Conservation (phyloP, 2,329 filamentous ascomycete genomes). For the Sphaerulina vaccinii region DNA sequence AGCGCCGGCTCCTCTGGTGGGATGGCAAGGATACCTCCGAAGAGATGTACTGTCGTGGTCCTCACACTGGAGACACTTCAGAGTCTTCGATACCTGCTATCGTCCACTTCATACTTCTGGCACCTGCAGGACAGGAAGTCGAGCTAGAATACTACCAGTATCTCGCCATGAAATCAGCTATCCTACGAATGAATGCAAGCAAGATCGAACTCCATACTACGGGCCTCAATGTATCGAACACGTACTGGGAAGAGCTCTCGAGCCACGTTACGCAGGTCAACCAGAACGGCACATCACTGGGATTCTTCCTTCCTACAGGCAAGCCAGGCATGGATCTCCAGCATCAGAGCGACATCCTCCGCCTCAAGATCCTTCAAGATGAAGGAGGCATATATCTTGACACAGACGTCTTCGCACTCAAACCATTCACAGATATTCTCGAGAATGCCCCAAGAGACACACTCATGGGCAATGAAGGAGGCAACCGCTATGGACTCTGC, state of each 20-base stretch:
- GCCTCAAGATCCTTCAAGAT: conserved; percentile 12
- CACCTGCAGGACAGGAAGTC: conserved; percentile 7
- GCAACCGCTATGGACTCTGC: conserved; percentile 20
- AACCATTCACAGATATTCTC: conserved; percentile 16
- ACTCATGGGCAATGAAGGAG: conserved; percentile 24
- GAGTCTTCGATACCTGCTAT: conserved; percentile 9
- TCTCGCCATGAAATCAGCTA: conserved; percentile 20
- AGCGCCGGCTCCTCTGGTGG: no score
- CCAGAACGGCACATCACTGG: neutral
- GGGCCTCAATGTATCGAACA: neutral
- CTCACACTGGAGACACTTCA: neutral
- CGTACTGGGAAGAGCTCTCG: conserved; percentile 13
- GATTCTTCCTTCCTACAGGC: neutral
- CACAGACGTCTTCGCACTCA: conserved; percentile 21
- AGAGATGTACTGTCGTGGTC: conserved; percentile 13
- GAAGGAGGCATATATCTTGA: conserved; percentile 24
- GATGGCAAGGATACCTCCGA: neutral
- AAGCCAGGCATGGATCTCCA: conserved; percentile 5
- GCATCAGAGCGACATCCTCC: conserved; percentile 20
- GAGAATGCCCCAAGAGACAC: conserved; percentile 12
- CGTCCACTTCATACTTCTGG: conserved; percentile 20
- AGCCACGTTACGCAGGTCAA: conserved; percentile 8
- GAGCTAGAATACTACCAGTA: conserved; percentile 17
- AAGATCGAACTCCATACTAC: conserved; percentile 16
- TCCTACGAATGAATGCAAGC: conserved; percentile 15